Conservation (phyloP, 1,284 basidiomycete genomes). For the Microbotryomycetes sp. region DNA sequence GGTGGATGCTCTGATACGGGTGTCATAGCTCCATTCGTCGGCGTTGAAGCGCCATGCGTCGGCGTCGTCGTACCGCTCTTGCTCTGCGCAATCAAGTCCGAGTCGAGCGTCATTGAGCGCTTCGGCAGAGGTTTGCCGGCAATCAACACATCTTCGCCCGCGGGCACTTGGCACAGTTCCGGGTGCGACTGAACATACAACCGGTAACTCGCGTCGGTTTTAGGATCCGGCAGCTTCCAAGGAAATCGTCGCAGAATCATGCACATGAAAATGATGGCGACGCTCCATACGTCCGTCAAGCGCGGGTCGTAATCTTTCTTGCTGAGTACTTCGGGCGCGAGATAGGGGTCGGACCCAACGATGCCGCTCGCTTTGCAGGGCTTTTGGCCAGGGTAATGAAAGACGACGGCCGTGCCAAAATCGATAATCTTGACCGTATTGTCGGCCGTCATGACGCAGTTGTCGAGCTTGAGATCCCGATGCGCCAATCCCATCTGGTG, state of each 20-base stretch:
- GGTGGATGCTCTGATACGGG: neutral
- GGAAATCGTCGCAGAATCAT: constrained; percentile 97
- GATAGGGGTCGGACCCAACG: constrained; percentile 95
- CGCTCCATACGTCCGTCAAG: constrained; percentile 96
- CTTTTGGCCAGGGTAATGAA: constrained; percentile 91
- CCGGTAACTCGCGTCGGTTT: constrained; percentile 83
- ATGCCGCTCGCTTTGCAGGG: constrained; percentile 76
- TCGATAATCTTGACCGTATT: constrained; percentile 99
- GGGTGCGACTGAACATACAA: constrained; percentile 89
- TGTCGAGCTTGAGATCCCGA: constrained; percentile 97
- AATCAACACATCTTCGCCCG: constrained; percentile 9
- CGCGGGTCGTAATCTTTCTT: constrained; percentile 82
- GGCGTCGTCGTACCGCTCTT: constrained; percentile 1
- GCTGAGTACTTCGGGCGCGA: constrained; percentile 89
- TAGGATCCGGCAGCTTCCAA: constrained; percentile 96
- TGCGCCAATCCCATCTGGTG: constrained; percentile 96
- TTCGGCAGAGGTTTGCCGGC: constrained; percentile 29
- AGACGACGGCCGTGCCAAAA: constrained; percentile 98
- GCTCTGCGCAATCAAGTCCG: constrained; percentile 13
- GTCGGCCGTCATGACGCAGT: constrained; percentile 92
- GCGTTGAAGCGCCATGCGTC: constrained; percentile 9
- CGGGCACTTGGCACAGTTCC: constrained; percentile 55
- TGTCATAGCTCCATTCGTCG: neutral
- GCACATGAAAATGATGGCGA: constrained; percentile 98
- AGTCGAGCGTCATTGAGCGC: constrained; percentile 15